Evolutionary conservation across 805 yeast genomes (phyloP).

Genomic region (Nakazawaea ernobii): DNA sequence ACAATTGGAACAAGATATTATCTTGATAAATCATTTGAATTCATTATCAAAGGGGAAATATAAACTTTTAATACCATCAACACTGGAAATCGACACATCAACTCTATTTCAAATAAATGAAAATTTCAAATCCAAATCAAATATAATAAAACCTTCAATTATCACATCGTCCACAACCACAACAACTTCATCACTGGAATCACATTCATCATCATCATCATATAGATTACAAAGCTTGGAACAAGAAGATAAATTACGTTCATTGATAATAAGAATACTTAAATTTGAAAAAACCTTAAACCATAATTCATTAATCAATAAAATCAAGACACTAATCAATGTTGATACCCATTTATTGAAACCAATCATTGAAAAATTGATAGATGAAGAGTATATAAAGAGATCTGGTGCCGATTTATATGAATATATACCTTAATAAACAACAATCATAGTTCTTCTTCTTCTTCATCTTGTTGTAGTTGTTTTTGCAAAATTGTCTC

Average conservation of each 20-base stretch:
- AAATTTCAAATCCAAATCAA: conserved; percentile 8
- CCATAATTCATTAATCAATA: conserved; percentile 23
- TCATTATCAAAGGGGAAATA: conserved; percentile 28
- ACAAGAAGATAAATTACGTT: conserved; percentile 25
- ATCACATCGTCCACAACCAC: background rate
- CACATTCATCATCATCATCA: background rate
- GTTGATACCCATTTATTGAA: conserved; percentile 26
- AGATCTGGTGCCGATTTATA: conserved; percentile 20
- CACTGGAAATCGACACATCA: background rate
- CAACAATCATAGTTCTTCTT: background rate
- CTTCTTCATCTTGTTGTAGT: background rate
- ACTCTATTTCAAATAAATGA: conserved; percentile 4
- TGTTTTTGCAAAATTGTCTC: no score
- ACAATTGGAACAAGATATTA: conserved; percentile 20
- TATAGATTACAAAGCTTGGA: conserved; percentile 2
- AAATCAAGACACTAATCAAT: conserved; percentile 16
- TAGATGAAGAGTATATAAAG: conserved; percentile 28
- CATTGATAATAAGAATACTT: conserved; percentile 27
- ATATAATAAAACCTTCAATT: background rate
- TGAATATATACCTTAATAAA: conserved; percentile 28
- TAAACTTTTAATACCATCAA: conserved; percentile 18
- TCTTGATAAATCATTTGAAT: conserved; percentile 22
- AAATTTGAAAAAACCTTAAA: conserved; percentile 21
- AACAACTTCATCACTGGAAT: background rate
- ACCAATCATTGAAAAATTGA: conserved; percentile 26